A percentile compares a stretch with the other conserved stretches of the same genome.
These are phyloP conservation scores for Gynochthodes officinalis DNA, from an alignment of 257 asterid genomes.

Conservation along the genomic window DNA sequence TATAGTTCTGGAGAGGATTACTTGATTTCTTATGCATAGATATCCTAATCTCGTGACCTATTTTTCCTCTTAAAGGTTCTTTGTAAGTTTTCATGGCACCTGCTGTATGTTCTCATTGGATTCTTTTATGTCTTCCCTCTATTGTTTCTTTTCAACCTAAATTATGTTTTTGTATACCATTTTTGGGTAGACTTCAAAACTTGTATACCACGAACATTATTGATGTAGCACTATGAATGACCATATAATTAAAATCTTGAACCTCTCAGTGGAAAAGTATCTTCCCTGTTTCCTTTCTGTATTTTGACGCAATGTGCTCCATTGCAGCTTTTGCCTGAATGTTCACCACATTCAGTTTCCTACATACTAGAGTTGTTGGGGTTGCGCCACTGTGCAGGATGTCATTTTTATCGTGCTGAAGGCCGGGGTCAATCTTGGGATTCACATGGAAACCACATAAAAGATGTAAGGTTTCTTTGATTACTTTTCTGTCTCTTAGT, in stretches of 20 bases:
- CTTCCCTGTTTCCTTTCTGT: background rate
- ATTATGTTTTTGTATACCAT: background rate
- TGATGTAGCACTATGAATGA: background rate
- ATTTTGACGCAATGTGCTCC: slow-evolving; percentile 4
- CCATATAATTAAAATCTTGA: background rate
- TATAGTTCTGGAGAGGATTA: background rate
- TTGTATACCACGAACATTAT: background rate
- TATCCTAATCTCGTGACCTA: background rate
- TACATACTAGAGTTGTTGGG: slow-evolving; percentile 65
- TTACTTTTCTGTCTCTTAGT: background rate
- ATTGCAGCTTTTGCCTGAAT: slow-evolving; percentile 86
- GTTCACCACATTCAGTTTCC: slow-evolving; percentile 77
- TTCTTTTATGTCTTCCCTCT: background rate
- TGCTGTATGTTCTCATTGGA: background rate
- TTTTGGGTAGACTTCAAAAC: background rate
- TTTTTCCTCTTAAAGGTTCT: background rate
- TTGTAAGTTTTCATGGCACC: background rate
- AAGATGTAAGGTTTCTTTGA: slow-evolving; percentile 55
- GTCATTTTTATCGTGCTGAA: slow-evolving; percentile 88
- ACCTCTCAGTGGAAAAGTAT: background rate
- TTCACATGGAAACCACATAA: slow-evolving; percentile 65
- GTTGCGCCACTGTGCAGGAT: slow-evolving; percentile 75
- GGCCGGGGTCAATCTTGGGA: slow-evolving; percentile 83
- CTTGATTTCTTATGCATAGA: background rate
- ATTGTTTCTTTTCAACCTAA: background rate